Evolutionary conservation across 2,329 filamentous ascomycete species (phyloP).

Genomic region (Hymenoscyphus linearis): DNA sequence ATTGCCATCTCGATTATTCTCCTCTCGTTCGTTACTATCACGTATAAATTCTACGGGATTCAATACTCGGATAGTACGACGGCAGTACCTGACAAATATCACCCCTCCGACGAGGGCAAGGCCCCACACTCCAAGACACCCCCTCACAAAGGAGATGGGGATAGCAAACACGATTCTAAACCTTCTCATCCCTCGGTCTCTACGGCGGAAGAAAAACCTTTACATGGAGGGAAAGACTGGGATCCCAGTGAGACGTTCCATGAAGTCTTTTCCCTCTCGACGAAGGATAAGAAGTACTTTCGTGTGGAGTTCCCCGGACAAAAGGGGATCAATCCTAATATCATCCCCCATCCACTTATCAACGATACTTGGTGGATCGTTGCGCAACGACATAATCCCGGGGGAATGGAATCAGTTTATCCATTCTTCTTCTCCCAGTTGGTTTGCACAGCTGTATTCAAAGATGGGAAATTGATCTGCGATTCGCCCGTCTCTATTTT

Average conservation of each 20-base stretch:
- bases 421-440: background rate
- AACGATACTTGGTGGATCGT: constrained; percentile 46
- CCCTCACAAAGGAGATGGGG: background rate
- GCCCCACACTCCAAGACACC: background rate
- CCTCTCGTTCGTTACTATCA: background rate
- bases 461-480: background rate
- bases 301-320: constrained; percentile 41
- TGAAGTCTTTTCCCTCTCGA: constrained; percentile 38
- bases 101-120: background rate
- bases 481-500: background rate
- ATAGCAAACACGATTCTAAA: background rate
- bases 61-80: background rate
- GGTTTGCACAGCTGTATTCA: background rate
- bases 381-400: constrained; percentile 42
- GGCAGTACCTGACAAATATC: background rate
- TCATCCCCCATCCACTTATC: constrained; percentile 48
- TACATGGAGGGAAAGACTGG: background rate
- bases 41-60: background rate
- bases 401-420: no score
- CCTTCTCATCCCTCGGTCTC: background rate
- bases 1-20: background rate
- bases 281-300: constrained; percentile 43
- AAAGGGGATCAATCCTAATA: constrained; percentile 47
- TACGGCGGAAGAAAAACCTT: background rate
- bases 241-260: constrained; percentile 1